These are phyloP conservation scores for Nannizzia gypsea DNA, from an alignment of 2,329 filamentous ascomycete species.

Conservation along the genomic window DNA sequence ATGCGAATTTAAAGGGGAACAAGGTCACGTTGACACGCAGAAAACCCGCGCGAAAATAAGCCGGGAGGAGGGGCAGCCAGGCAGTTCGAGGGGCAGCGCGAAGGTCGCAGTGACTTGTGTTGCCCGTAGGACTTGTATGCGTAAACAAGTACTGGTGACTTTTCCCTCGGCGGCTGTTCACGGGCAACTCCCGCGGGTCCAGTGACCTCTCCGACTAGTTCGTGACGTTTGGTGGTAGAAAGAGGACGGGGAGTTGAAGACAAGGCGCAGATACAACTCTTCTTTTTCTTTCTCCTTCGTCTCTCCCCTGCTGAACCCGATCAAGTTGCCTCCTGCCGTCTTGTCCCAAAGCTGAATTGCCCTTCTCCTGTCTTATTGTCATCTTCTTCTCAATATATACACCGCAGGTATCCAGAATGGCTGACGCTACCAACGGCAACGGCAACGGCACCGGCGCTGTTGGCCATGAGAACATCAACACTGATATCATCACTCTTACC, in stretches of 20 bases:
- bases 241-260: too few species aligned
- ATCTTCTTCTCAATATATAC: background rate
- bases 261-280: background rate
- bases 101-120: background rate
- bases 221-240: background rate
- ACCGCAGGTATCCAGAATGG: slow-evolving; percentile 24
- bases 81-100: background rate
- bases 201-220: background rate
- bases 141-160: background rate
- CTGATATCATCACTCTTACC: slow-evolving; percentile 88
- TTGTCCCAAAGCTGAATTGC: background rate
- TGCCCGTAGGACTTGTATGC: too few species aligned
- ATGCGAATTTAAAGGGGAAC: background rate
- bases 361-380: background rate
- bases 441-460: slow-evolving; percentile 42
- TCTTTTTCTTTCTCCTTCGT: background rate
- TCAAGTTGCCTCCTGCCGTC: background rate
- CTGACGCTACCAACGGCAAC: slow-evolving; percentile 30
- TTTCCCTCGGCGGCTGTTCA: background rate
- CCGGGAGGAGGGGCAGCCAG: background rate
- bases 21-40: background rate
- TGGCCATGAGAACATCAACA: slow-evolving; percentile 72
- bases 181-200: background rate
- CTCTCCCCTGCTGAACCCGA: background rate
- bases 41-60: slow-evolving; percentile 1